Percentiles rank a stretch among this genome's conserved stretches.
Evolutionary conservation across 1,139 yeast genomes (phyloP).

Genomic region (Saccharomyces hybrid): DNA sequence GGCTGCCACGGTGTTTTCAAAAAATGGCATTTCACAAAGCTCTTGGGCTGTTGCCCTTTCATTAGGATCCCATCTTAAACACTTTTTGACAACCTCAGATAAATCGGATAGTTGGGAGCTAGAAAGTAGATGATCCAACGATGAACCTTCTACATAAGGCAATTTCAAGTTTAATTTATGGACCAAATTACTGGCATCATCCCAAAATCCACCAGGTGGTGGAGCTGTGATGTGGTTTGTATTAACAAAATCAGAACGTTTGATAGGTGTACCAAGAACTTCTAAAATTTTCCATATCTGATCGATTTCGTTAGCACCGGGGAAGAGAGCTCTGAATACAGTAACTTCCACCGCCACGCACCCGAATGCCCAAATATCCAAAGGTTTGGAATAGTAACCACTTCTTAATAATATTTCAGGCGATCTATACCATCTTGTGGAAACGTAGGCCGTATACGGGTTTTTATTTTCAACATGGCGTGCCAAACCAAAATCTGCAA

Average conservation of each 20-base stretch:
- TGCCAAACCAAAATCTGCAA: conserved; percentile 90
- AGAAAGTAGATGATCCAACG: conserved; percentile 34
- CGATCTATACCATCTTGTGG: conserved; percentile 94
- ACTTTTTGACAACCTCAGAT: conserved; percentile 45
- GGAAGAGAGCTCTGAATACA: conserved; percentile 69
- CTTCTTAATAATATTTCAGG: conserved; percentile 81
- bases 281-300: conserved; percentile 62
- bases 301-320: conserved; percentile 72
- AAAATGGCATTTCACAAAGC: conserved; percentile 46
- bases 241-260: conserved; percentile 19
- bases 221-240: conserved; percentile 20
- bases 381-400: conserved; percentile 59
- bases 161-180: conserved; percentile 44
- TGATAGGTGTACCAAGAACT: conserved; percentile 62
- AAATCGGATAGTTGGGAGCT: conserved; percentile 36
- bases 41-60: conserved; percentile 42
- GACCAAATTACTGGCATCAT: conserved; percentile 47
- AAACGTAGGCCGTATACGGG: conserved; percentile 72
- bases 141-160: conserved; percentile 40
- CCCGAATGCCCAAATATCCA: conserved; percentile 95
- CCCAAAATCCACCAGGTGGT: conserved; percentile 66
- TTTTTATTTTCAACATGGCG: conserved; percentile 49
- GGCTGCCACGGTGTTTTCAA: conserved; percentile 36
- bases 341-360: conserved; percentile 77
- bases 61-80: conserved; percentile 61